Conservation (phyloP, 192 early-diverging fungal species). For the Gigaspora rosea region DNA sequence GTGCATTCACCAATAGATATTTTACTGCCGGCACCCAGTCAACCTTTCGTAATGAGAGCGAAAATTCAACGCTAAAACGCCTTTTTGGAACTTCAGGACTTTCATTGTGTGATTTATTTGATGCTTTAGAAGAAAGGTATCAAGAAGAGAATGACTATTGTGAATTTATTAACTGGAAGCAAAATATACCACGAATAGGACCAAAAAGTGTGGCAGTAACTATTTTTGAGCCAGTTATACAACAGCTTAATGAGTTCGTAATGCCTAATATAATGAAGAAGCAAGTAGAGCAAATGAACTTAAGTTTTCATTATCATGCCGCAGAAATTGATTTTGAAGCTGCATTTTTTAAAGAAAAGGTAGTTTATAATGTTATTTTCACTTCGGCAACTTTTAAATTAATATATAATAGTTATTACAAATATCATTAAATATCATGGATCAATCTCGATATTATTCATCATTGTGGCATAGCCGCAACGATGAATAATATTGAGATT, state of each 20-base stretch:
- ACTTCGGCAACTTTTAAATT: too few relatives aligned
- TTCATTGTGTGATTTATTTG: neutral
- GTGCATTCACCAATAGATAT: neutral
- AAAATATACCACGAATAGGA: neutral
- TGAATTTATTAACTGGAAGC: neutral
- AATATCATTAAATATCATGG: too few relatives aligned
- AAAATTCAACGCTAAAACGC: neutral
- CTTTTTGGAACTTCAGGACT: too few relatives aligned
- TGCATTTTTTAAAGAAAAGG: neutral
- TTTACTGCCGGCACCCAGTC: neutral
- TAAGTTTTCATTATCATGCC: neutral
- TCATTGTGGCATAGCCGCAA: too few relatives aligned
- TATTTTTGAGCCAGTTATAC: neutral
- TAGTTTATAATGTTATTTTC: neutral
- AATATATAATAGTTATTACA: too few relatives aligned
- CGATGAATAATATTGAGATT: too few relatives aligned
- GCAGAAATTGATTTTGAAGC: neutral
- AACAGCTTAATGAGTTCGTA: neutral
- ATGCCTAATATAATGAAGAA: neutral
- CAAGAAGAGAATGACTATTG: neutral
- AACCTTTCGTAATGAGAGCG: neutral
- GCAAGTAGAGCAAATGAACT: neutral
- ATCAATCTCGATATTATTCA: too few relatives aligned
- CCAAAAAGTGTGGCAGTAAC: neutral
- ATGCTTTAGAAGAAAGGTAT: neutral